Base-by-base conservation (phyloP, 352 stramenopile species). In the Globisporangium middletonii region DNA sequence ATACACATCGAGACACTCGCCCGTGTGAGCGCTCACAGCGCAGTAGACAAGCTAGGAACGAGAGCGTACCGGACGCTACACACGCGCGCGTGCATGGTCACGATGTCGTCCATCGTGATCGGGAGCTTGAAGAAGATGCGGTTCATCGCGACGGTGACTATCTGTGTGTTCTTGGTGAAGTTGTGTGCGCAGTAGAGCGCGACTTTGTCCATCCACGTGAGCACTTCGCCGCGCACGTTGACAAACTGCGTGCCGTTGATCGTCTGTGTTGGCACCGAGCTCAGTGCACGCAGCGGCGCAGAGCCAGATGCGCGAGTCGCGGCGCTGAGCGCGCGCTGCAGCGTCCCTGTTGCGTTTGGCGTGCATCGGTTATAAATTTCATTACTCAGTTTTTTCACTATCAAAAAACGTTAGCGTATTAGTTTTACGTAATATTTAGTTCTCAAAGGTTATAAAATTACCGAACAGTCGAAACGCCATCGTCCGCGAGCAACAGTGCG, bases 51-150 rank as follows among this genome's bases (percentile, higher is more conserved):
- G 19, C 15, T 47, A 41, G 13, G 45, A 47, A 38, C n/a, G 23
- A 23, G 23, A 46, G 43, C 63, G 44, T 16, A 71, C 64, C 64
- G 54, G 27, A 71, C 64, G 38, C 56, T 71, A 26, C 49, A 53
- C 13, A 71, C 64, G 47, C 63, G 64, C 19, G 64, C 64, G 19
- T 63, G 54, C 60, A 71, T 64, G n/a, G 64, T 62, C 43, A 71
- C 64, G 46, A 71, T 71, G 50, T 71, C 60, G 18, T 65, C 56
- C 44, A 63, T 65, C 15, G 56, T 64, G 47, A 71, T 67, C 30
- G 64, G 64, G 3, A 65, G 57, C 50, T 71, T 71, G 61, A 71
- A 71, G 43, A 64, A 65, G 46, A 71, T 65, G 47, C 64, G 64
- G 43, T 71, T 71, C 60, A 71, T 65, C 16, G 60, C 44, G 11